Conservation (phyloP, 1,284 basidiomycete genomes). For the Xerocomus amazonicus region DNA sequence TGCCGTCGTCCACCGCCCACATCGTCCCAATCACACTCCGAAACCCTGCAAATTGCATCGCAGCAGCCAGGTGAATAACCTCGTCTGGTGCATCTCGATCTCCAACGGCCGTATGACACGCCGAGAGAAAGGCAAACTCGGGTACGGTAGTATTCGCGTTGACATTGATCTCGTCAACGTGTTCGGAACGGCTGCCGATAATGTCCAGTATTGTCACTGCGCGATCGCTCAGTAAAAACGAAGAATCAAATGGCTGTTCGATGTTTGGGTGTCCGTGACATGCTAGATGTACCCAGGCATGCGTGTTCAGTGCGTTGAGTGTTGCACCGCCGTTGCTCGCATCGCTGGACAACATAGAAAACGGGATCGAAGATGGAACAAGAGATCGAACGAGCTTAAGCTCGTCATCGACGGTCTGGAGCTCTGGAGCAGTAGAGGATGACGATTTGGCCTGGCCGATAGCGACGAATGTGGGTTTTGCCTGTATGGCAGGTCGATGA, state of each 20-base stretch:
- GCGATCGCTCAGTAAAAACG: conserved; percentile 28
- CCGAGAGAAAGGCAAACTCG: conserved; percentile 21
- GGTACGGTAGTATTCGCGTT: neutral
- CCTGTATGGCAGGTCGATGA: neutral
- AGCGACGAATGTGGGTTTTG: conserved; percentile 15
- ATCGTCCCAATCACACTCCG: conserved; percentile 23
- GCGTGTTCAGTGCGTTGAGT: conserved; percentile 12
- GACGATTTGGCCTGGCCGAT: conserved; percentile 21
- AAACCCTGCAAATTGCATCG: conserved; percentile 23
- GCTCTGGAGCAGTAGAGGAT: conserved; percentile 2
- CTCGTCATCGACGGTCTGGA: conserved; percentile 17
- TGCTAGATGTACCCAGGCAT: conserved; percentile 30
- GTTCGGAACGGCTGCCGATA: conserved; percentile 9
- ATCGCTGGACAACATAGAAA: conserved; percentile 10
- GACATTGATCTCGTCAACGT: neutral
- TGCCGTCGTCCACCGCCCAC: conserved; percentile 24
- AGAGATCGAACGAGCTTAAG: conserved; percentile 17
- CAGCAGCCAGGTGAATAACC: conserved; percentile 18
- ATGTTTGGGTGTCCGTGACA: conserved; percentile 24
- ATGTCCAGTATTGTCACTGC: conserved; percentile 31
- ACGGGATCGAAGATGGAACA: conserved; percentile 13
- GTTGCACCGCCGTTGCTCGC: conserved; percentile 11
- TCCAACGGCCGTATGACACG: conserved; percentile 18
- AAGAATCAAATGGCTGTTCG: conserved; percentile 28
- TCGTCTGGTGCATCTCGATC: conserved; percentile 13